Evolutionary conservation across 371 early-diverging fungal genomes (phyloP).

Genomic region (Nematocida sp.): DNA sequence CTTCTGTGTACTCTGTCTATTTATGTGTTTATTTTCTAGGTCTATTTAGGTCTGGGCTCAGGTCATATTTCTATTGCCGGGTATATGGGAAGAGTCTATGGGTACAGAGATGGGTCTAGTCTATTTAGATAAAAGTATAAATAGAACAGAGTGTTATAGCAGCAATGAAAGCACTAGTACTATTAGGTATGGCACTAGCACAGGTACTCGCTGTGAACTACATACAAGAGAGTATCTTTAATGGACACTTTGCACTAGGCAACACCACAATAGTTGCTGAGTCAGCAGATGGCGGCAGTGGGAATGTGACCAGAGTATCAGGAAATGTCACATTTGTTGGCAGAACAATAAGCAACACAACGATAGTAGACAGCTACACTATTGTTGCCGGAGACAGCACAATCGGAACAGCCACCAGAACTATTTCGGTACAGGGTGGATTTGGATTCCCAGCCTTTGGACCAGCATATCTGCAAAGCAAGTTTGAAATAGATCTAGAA

Average conservation of each 20-base stretch:
- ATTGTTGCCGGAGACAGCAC: not conserved
- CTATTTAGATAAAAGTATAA: constrained; percentile 35
- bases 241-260: not conserved
- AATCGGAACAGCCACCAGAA: constrained; percentile 28
- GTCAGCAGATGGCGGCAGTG: not conserved
- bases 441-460: not conserved
- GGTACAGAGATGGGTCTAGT: constrained; percentile 13
- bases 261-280: constrained; percentile 15
- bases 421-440: constrained; percentile 6
- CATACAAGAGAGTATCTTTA: constrained; percentile 40
- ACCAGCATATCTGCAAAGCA: constrained; percentile 14
- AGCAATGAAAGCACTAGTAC: constrained; percentile 36
- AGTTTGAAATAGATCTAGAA: constrained; percentile 2
- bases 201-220: constrained; percentile 35
- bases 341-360: constrained; percentile 3
- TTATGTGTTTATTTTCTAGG: not conserved
- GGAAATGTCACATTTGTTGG: constrained; percentile 33
- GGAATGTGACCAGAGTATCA: constrained; percentile 1
- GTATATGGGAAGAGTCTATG: not conserved
- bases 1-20: not conserved
- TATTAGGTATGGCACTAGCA: constrained; percentile 38
- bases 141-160: not conserved
- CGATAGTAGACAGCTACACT: constrained; percentile 24
- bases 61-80: not conserved
- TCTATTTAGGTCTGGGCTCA: not conserved